phyloP scores from a whole-genome alignment of 768 basidiomycete species.

The Collybia nuda region DNA sequence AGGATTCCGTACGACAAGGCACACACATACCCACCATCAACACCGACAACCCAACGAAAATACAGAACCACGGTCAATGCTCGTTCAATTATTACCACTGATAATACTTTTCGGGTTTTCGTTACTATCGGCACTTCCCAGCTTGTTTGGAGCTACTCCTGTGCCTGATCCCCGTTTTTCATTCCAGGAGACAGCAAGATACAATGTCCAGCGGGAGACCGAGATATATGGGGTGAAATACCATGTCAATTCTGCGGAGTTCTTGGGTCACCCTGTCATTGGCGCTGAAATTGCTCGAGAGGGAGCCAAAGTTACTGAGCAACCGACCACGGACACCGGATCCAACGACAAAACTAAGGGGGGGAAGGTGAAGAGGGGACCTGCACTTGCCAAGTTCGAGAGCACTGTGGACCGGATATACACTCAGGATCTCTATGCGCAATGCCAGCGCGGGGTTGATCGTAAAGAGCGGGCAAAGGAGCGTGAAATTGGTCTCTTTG shows the following conservation, averaged over 20 bases:
- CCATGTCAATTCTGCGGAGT: conserved; percentile 80
- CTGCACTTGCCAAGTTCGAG: conserved; percentile 66
- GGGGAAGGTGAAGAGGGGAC: conserved; percentile 29
- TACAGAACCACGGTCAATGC: conserved; percentile 56
- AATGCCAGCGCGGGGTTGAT: conserved; percentile 73
- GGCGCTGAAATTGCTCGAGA: conserved; percentile 66
- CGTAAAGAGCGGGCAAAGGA: conserved; percentile 70
- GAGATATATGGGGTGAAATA: conserved; percentile 71
- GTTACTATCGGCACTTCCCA: conserved; percentile 77
- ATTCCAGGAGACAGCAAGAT: conserved; percentile 60
- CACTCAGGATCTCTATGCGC: conserved; percentile 63
- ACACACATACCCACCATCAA: conserved; percentile 41
- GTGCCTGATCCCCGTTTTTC: conserved; percentile 81
- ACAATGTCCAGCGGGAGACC: conserved; percentile 73
- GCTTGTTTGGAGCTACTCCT: conserved; percentile 62
- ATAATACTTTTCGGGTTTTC: conserved; percentile 85
- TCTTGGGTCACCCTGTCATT: conserved; percentile 73
- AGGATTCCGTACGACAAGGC: conserved; percentile 75
- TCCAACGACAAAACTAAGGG: conserved; percentile 22
- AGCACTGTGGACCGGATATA: conserved; percentile 72
- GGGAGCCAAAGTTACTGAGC: conserved; percentile 35
- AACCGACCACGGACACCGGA: conserved; percentile 23
- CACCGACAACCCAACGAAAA: conserved; percentile 30
- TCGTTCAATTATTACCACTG: conserved; percentile 83
- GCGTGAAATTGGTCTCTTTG: conserved; percentile 82